These are phyloP conservation scores for Paratrypanosoma confusum DNA, from an alignment of 208 protist species.

Conservation along the genomic window DNA sequence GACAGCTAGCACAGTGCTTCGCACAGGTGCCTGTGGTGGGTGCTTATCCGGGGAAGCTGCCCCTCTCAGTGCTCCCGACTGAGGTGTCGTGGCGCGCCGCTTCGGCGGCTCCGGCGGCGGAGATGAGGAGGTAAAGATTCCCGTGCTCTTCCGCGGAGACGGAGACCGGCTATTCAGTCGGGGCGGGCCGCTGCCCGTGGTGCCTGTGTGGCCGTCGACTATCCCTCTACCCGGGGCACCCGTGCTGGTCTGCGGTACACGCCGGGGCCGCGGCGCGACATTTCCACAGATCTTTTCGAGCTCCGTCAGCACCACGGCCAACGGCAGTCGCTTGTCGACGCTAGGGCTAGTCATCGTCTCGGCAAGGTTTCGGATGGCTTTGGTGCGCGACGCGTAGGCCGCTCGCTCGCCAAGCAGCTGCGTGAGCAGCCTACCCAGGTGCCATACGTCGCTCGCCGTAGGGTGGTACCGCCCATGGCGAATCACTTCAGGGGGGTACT, in stretches of 20 bases:
- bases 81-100: too few relatives aligned
- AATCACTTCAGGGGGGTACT: slow-evolving; percentile 71
- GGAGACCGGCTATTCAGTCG: too few relatives aligned
- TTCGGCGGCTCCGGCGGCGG: too few relatives aligned
- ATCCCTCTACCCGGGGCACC: background rate
- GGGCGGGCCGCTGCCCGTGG: too few relatives aligned
- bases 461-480: slow-evolving; percentile 22
- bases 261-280: background rate
- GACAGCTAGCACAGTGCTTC: too few relatives aligned
- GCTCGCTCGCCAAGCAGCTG: slow-evolving; percentile 36
- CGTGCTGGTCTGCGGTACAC: background rate
- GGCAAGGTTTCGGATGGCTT: slow-evolving; percentile 23
- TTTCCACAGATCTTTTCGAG: slow-evolving; percentile 8
- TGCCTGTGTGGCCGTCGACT: too few relatives aligned
- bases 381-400: slow-evolving; percentile 19
- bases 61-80: too few relatives aligned
- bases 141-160: too few relatives aligned
- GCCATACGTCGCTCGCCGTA: slow-evolving; percentile 60
- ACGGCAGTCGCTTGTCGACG: slow-evolving; percentile 17
- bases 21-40: too few relatives aligned
- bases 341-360: slow-evolving; percentile 37
- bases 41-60: too few relatives aligned
- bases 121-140: too few relatives aligned
- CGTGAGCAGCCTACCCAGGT: slow-evolving; percentile 37
- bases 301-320: slow-evolving; percentile 20